Percentiles rank a stretch among this genome's conserved stretches.
phyloP scores from a whole-genome alignment of 768 basidiomycete genomes.

The Trametes coccinea region DNA sequence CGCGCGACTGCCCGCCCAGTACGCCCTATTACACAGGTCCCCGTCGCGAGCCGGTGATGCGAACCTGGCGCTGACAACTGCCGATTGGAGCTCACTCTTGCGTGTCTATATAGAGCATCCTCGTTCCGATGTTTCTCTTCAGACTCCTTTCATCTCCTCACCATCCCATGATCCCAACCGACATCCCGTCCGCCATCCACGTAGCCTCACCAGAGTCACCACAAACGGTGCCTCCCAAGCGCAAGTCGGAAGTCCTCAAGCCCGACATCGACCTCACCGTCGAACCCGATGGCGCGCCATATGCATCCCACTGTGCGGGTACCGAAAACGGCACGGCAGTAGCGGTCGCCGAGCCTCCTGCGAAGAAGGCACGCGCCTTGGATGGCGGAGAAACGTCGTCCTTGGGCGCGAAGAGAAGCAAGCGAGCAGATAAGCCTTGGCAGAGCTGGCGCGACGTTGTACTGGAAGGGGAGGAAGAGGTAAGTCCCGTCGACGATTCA shows the following conservation, averaged over 20 bases:
- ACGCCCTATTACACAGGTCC: too few relatives aligned
- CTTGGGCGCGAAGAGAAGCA: constrained; percentile 25
- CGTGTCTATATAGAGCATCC: too few relatives aligned
- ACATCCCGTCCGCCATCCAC: background rate
- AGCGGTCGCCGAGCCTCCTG: constrained; percentile 11
- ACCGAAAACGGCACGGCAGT: constrained; percentile 19
- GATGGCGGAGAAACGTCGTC: constrained; percentile 29
- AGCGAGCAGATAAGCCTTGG: constrained; percentile 22
- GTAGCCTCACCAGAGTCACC: too few relatives aligned
- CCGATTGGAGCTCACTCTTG: background rate
- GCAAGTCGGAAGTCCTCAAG: constrained; percentile 40
- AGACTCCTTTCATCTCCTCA: too few relatives aligned
- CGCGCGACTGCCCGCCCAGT: too few relatives aligned
- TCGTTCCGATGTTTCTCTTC: too few relatives aligned
- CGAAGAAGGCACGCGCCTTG: constrained; percentile 36
- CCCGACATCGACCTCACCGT: constrained; percentile 9
- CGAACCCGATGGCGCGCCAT: constrained; percentile 10
- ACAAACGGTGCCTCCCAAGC: constrained; percentile 40
- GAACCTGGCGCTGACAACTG: too few relatives aligned
- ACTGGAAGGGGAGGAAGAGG: constrained; percentile 45
- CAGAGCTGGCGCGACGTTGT: constrained; percentile 41
- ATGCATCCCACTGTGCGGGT: too few relatives aligned
- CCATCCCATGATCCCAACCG: background rate
- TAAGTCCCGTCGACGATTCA: constrained; percentile 21
- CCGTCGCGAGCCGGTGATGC: background rate